These are phyloP conservation scores for Auxenochlorella pyrenoidosa DNA, from an alignment of 139 green algal species.

Conservation along the genomic window DNA sequence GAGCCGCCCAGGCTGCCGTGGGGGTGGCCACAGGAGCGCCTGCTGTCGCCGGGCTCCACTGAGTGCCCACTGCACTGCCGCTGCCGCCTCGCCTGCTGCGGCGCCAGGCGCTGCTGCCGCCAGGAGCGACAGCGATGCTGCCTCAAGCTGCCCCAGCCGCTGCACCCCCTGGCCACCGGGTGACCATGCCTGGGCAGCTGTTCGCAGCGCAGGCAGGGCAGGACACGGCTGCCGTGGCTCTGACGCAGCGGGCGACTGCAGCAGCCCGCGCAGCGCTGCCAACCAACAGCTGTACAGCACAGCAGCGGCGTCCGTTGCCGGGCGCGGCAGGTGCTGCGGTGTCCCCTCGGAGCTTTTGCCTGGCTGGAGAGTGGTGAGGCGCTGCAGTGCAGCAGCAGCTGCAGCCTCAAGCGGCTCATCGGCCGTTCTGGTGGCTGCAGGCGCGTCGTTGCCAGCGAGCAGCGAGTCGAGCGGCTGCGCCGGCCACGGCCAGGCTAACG, in stretches of 20 bases:
- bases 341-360: background rate
- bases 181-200: background rate
- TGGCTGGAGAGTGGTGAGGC: background rate
- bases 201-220: background rate
- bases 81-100: background rate
- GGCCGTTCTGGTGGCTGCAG: background rate
- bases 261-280: background rate
- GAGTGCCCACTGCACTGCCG: background rate
- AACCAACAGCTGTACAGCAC: background rate
- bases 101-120: background rate
- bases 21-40: slow-evolving; percentile 12
- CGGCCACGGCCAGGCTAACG: background rate
- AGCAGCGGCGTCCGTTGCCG: background rate
- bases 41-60: no score
- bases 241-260: background rate
- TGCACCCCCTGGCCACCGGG: background rate
- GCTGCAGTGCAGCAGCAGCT: background rate
- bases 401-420: background rate
- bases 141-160: slow-evolving; percentile 1
- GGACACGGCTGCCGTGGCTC: background rate
- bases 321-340: background rate
- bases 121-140: background rate
- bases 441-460: background rate
- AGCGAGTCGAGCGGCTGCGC: background rate
- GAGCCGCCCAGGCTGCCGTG: background rate